These are phyloP conservation scores for Phycomyces blakesleeanus DNA, from an alignment of 192 early-diverging fungal genomes.

Conservation along the genomic window DNA sequence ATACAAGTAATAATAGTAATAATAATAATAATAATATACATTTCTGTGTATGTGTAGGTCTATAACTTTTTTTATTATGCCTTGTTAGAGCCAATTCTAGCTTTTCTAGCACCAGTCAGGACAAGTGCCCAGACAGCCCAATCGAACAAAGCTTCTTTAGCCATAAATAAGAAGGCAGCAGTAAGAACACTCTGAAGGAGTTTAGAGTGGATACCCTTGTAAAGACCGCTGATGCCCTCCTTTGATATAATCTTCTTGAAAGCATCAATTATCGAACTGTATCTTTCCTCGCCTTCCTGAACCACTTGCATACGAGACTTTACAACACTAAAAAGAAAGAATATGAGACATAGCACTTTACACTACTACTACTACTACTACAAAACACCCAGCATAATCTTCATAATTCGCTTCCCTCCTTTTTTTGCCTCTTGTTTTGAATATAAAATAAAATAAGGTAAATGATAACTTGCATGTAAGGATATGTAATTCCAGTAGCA, in stretches of 20 bases:
- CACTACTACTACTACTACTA: too few species aligned
- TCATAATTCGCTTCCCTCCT: too few species aligned
- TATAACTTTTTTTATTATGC: slow-evolving; percentile 13
- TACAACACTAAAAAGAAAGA: slow-evolving; percentile 64
- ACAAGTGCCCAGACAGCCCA: slow-evolving; percentile 58
- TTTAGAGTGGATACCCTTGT: slow-evolving; percentile 93
- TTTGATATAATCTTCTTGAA: slow-evolving; percentile 85
- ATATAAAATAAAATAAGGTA: too few species aligned
- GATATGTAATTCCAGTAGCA: slow-evolving; percentile 96
- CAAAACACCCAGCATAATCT: too few species aligned
- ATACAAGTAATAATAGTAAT: too few species aligned
- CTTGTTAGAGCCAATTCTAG: slow-evolving; percentile 14
- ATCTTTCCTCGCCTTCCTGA: slow-evolving; percentile 76
- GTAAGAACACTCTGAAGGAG: slow-evolving; percentile 93
- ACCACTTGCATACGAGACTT: slow-evolving; percentile 98
- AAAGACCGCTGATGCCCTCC: slow-evolving; percentile 87
- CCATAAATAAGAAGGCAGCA: slow-evolving; percentile 95
- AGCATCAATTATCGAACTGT: slow-evolving; percentile 81
- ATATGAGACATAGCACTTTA: too few species aligned
- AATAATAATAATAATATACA: too few species aligned
- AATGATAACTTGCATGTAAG: slow-evolving; percentile 77
- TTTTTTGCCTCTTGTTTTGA: too few species aligned
- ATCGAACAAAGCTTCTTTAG: slow-evolving; percentile 75
- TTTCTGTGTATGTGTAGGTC: too few species aligned
- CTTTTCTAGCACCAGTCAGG: slow-evolving; percentile 33